These are phyloP conservation scores for Mollisiaceae sp. DNA, from an alignment of 2,329 filamentous ascomycete species.

Conservation along the genomic window DNA sequence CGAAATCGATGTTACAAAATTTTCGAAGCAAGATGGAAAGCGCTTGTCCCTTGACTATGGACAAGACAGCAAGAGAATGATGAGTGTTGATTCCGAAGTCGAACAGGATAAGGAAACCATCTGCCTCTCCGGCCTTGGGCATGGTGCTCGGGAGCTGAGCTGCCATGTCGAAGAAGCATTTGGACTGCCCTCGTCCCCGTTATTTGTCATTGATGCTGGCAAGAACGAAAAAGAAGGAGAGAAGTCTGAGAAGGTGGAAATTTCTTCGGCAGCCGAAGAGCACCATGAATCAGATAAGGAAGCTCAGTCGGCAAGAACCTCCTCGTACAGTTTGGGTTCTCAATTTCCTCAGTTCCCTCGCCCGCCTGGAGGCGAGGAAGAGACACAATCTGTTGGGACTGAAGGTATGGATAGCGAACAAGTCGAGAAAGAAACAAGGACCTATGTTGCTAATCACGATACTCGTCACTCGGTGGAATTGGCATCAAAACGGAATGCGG, in stretches of 20 bases:
- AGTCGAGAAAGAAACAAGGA: neutral
- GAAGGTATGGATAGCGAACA: neutral
- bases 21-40: neutral
- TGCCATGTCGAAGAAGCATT: conserved; percentile 38
- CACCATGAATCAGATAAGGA: conserved; percentile 2
- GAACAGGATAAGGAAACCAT: conserved; percentile 21
- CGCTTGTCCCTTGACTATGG: neutral
- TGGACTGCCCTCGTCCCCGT: conserved; percentile 27
- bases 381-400: neutral
- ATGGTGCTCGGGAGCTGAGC: conserved; percentile 34
- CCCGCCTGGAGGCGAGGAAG: neutral
- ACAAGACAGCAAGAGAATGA: neutral
- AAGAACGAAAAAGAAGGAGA: conserved; percentile 8
- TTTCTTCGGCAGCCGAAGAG: neutral
- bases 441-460: neutral
- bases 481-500: neutral
- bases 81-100: neutral
- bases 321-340: conserved; percentile 15
- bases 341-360: conserved; percentile 16
- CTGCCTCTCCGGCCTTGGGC: conserved; percentile 30
- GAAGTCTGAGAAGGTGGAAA: neutral
- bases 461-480: neutral
- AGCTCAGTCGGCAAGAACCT: conserved; percentile 20
- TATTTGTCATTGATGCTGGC: conserved; percentile 25
- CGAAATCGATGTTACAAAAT: too few relatives aligned